Base-by-base conservation (phyloP, 345 rosid species). In the Salix viminalis region DNA sequence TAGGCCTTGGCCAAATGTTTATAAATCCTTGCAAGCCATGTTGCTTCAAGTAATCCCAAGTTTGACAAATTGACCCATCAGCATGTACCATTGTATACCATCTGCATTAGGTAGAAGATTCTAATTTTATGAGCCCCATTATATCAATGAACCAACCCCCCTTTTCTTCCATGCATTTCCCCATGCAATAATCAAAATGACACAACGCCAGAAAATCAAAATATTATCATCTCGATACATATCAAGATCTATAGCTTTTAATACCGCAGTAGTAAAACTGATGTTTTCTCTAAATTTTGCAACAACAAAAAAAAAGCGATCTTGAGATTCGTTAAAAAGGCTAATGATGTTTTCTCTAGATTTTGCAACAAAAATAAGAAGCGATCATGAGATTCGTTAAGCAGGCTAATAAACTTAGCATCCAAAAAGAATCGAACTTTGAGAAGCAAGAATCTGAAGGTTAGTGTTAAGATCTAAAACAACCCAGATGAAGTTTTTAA, bases 41-140 rank as follows among this genome's bases (percentile, higher is more conserved):
- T 72, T 88, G 86, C 83, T 74, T 81, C 79, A 92, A 82, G 75
- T 82, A 92, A 72, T 85, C 74, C 79, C 75, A 85, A 7, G 97
- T 89, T 79, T 88, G 84, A 36, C 46, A 7, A 62, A 92, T 78
- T 32, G 99, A 92, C 54, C 98, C 99, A 80, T 94, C 95, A 46
- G 95, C 92, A 85, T 93, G 94, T 12, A 92, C 98, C 97, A 94
- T 89, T 1, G 98, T 89, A 73, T 92, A 93, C 99, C 99, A 96
- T 88, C 99, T 96, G 86, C 79, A 83, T 7, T 44, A 67, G 66
- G n/a, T 56, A 23, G 32, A 81, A 75, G 69, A 37, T 34, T 14
- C 23, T 28, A 71, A 60, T 16, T 44, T 58, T 76, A 18, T 46
- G 23, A 30, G 6, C 39, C 10, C 69, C 21, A 41, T 54, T 21